phyloP scores from a whole-genome alignment of 1,284 basidiomycete genomes.

The Tilletia walkeri region DNA sequence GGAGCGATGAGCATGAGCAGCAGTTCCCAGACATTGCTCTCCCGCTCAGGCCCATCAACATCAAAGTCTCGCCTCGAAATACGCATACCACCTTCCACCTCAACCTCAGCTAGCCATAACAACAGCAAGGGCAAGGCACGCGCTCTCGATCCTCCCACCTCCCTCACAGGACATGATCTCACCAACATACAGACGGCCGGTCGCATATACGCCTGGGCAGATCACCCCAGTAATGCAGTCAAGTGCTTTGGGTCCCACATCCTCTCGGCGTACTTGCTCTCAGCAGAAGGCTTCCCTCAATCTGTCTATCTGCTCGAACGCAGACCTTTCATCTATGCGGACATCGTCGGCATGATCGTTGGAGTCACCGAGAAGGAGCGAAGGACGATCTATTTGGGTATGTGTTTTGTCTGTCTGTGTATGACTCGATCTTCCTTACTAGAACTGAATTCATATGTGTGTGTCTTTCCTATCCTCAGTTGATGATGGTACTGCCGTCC shows the following conservation, averaged over 20 bases:
- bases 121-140: slow-evolving; percentile 9
- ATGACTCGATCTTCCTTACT: too few relatives aligned
- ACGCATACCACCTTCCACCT: neutral
- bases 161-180: neutral
- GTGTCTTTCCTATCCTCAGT: slow-evolving; percentile 16
- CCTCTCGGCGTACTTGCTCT: neutral
- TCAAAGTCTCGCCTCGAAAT: too few relatives aligned
- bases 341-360: slow-evolving; percentile 34
- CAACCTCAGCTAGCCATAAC: neutral
- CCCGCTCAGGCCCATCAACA: too few relatives aligned
- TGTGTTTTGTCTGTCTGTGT: neutral
- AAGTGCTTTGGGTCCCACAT: slow-evolving; percentile 16
- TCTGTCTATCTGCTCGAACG: slow-evolving; percentile 27
- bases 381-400: slow-evolving; percentile 31
- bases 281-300: slow-evolving; percentile 6
- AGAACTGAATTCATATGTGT: too few relatives aligned
- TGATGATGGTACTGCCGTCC: slow-evolving; percentile 35
- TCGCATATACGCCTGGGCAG: slow-evolving; percentile 18
- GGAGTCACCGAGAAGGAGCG: slow-evolving; percentile 31
- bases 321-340: slow-evolving; percentile 25
- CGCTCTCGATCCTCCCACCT: neutral
- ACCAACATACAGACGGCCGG: neutral
- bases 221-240: neutral
- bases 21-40: too few relatives aligned
- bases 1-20: too few relatives aligned